Evolutionary conservation across 129 eudicot species (phyloP), one percentile per base, ranked within the genome.

Genomic region (Kitagawia praeruptora): DNA sequence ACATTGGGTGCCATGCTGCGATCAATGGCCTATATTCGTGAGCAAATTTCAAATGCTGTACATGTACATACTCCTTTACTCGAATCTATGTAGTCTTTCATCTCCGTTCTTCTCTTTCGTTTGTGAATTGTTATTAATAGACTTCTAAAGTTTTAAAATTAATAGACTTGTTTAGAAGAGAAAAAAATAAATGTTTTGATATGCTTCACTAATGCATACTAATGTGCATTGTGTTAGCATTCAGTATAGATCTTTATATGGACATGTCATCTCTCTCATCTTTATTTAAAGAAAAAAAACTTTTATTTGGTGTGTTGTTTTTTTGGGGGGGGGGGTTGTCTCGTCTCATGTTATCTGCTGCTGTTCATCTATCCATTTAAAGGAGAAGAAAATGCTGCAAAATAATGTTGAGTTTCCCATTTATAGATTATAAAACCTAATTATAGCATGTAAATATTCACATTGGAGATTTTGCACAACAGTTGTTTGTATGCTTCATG

Each of bases 1-100:
- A 93, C 98, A 39, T 88, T 93, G 78, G 98, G 97, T 83, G 98
- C 98, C 80, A 91, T 93, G 98, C 82, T 93, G 93, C 88, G 98
- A 84, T 93, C 98, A 69, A 93, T 93, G 97, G 97, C 97, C 44
- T 93, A 93, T 85, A 93, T 93, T 63, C 90, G 97, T 47, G 98
- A 93, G 82, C 98, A 93, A 82, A 92, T 93, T 39, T 93, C 96
- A 58, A 88, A 31, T 67, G 73, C 4, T 12, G 73, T 67, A 67
- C 73, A 11, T 18, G 41, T 67, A 67, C 73, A 31, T 67, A 67
- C 23, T 15, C 42, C 73, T 67, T 31, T 14, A 67, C 73, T 67
- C 21, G 34, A 3, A 66, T 66, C 71, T 66, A 3, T 66, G 40
- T 4, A 27, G 18, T 28, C 40, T 31, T 1, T 53, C 9, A 53